Percentiles rank a stretch among this genome's conserved stretches.
Evolutionary conservation across 345 rosid genomes (phyloP).

Genomic region (Linum tenue): DNA sequence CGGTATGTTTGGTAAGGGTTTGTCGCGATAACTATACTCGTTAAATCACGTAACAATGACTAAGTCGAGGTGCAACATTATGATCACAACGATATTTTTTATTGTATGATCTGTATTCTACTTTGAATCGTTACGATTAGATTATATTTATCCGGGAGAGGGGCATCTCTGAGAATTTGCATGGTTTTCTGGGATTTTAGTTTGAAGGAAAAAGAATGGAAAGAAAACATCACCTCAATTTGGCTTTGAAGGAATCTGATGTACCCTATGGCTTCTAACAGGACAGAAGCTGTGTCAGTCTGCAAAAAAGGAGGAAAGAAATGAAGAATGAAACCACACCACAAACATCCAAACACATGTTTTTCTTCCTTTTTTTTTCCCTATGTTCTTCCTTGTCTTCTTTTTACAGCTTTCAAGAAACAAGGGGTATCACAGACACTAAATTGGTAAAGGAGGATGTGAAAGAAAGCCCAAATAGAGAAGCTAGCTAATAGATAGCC

Average conservation of each 20-base stretch:
- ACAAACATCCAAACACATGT: slow-evolving; percentile 31
- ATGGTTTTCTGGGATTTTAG: slow-evolving; percentile 22
- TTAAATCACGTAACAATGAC: not conserved
- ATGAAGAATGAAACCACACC: slow-evolving; percentile 15
- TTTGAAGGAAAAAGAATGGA: slow-evolving; percentile 7
- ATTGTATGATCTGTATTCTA: too few relatives aligned
- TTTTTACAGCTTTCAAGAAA: not conserved
- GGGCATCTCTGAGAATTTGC: not conserved
- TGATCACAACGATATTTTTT: too few relatives aligned
- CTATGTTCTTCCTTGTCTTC: slow-evolving; percentile 10
- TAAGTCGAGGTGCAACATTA: too few relatives aligned
- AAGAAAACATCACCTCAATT: slow-evolving; percentile 63
- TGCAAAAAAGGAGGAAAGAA: slow-evolving; percentile 42
- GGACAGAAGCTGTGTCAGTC: slow-evolving; percentile 99
- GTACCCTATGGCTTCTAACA: slow-evolving; percentile 98
- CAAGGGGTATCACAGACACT: too few relatives aligned
- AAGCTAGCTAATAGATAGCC: slow-evolving; percentile 86
- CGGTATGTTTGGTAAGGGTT: slow-evolving; percentile 8
- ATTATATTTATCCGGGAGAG: too few relatives aligned
- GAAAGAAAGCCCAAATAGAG: slow-evolving; percentile 59
- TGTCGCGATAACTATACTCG: slow-evolving; percentile 2
- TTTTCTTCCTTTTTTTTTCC: slow-evolving; percentile 15
- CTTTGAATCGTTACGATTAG: too few relatives aligned
- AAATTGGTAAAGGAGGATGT: too few relatives aligned
- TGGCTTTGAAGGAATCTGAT: slow-evolving; percentile 99